Base-by-base conservation (phyloP, 2,329 filamentous ascomycete genomes). In the Arthrobotrys entomopaga region DNA sequence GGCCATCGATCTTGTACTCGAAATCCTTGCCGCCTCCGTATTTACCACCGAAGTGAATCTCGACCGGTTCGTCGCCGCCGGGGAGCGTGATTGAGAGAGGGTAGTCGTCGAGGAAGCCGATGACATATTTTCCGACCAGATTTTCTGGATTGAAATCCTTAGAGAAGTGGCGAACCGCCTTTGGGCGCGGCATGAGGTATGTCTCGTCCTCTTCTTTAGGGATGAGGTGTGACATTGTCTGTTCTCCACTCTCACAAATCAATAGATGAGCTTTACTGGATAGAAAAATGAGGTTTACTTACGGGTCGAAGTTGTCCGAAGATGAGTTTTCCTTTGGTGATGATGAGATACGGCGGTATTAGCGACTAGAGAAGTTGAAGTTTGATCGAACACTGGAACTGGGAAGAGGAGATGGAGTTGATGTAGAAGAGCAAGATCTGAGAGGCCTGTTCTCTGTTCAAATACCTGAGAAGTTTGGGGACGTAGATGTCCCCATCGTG, bases 71-170 rank as follows among this genome's bases (percentile, higher is more conserved):
- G 4, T 56, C 15, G 7, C 22, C 24, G 13, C 61, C 54, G 7
- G 38, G 22, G 16, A 65, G 60, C 8, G 54, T 65, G 7, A 65
- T 29, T 6, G 10, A 49, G 34, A 71, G 42, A 1, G 66, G 59
- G 16, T 65, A 65, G 49, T 65, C 46, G 11, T 65, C 67, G 29
- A 72, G 48, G n/a, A 72, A 72, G 50, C 60, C 67, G 48, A 65
- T 58, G 24, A 72, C 46, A 34, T 72, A 34, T 15, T 65, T 65
- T n/a, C 59, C 60, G 16, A 72, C 65, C 2, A 65, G 38, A 19
- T 26, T 64, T 2, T 52, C 52, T 38, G 59, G 59, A 16, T 71
- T 53, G 20, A 64, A 2, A 3, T 58, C 58, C 20, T 71, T 53
- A 7, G 52, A 64, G 5, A 65, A 19, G 24, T 72, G 53, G 38